Conservation (phyloP, 2,329 filamentous ascomycete genomes). For the Colletotrichum sp. region DNA sequence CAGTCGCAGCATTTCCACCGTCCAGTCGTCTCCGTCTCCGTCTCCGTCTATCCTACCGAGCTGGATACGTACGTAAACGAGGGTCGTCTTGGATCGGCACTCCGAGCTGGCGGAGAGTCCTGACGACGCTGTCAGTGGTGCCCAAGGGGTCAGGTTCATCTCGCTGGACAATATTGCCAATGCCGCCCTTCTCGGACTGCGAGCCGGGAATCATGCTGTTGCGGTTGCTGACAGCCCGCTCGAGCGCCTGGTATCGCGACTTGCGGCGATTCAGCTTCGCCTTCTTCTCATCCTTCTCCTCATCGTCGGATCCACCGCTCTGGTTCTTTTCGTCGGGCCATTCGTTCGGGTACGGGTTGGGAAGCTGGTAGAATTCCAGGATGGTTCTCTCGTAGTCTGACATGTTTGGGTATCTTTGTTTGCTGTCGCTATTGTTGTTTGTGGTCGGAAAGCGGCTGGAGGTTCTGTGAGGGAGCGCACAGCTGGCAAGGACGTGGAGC, state of each 20-base stretch:
- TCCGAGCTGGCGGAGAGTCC: slow-evolving; percentile 76
- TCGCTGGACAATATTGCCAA: slow-evolving; percentile 81
- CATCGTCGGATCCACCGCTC: slow-evolving; percentile 69
- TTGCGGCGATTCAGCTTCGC: slow-evolving; percentile 64
- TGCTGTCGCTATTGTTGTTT: background rate
- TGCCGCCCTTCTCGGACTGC: slow-evolving; percentile 67
- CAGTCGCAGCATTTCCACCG: background rate
- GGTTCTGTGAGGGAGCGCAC: background rate
- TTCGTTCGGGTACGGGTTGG: slow-evolving; percentile 77
- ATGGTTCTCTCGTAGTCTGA: slow-evolving; percentile 77
- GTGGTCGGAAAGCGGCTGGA: background rate
- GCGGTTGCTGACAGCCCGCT: slow-evolving; percentile 73
- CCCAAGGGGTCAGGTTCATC: slow-evolving; percentile 94
- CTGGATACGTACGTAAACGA: slow-evolving; percentile 66
- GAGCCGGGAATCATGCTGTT: slow-evolving; percentile 71
- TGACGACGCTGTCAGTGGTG: slow-evolving; percentile 84
- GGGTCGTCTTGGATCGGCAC: slow-evolving; percentile 85
- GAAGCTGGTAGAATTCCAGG: slow-evolving; percentile 88
- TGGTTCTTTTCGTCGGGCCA: slow-evolving; percentile 87
- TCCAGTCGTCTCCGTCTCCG: background rate
- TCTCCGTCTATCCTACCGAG: background rate
- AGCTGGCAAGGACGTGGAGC: background rate
- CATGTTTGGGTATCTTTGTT: background rate
- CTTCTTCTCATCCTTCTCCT: slow-evolving; percentile 51
- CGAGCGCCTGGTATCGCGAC: slow-evolving; percentile 85